These are phyloP conservation scores for Podospora conica DNA, from an alignment of 495 filamentous ascomycete species.

Conservation along the genomic window DNA sequence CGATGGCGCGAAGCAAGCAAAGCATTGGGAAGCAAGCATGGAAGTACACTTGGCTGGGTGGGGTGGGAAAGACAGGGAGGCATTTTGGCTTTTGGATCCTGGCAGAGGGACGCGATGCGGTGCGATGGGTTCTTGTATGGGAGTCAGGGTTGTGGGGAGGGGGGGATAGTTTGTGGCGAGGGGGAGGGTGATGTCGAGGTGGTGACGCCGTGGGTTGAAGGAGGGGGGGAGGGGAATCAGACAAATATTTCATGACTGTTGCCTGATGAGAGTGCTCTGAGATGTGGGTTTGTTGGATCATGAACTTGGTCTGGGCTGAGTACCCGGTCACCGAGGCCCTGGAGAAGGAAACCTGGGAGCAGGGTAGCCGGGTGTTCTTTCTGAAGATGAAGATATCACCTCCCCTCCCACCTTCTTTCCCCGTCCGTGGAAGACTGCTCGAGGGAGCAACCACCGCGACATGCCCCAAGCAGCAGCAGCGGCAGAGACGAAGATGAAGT, in stretches of 20 bases:
- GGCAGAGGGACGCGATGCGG: neutral
- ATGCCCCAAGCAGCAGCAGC: neutral
- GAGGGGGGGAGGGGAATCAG: neutral
- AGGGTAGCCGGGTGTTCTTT: no score
- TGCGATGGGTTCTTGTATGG: neutral
- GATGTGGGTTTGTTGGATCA: neutral
- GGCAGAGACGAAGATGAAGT: neutral
- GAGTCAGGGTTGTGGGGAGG: neutral
- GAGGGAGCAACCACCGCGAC: neutral
- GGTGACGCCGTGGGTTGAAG: neutral
- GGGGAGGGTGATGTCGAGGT: neutral
- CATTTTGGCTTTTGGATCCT: neutral
- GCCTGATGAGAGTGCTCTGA: neutral
- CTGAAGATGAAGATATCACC: neutral
- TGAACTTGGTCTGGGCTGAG: neutral
- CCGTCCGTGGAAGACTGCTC: no score
- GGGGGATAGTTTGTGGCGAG: neutral
- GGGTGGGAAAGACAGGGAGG: neutral
- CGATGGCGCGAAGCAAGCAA: neutral
- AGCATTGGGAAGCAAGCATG: neutral
- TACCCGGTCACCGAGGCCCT: no score
- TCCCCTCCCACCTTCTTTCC: neutral
- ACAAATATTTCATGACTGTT: neutral
- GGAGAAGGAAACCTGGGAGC: no score
- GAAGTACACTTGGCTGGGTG: neutral